Conservation (phyloP, 352 stramenopile species). For the Thraustochytrium sp. region DNA sequence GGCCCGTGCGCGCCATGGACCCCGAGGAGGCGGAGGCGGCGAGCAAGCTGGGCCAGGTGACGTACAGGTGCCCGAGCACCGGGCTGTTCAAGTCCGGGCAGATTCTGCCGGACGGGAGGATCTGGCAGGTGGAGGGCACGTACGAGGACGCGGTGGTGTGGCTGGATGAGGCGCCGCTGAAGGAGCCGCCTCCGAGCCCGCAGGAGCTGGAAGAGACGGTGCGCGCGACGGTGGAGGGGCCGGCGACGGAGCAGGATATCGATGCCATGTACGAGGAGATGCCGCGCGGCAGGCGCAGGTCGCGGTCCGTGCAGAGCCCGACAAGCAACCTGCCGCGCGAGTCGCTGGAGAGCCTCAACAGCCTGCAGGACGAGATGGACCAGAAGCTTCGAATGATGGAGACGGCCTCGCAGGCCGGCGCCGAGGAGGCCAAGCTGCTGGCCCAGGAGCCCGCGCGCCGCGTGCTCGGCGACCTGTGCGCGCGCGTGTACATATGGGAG, state of each 20-base stretch:
- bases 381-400: not conserved
- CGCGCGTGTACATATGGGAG: not conserved
- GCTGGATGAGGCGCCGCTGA: conserved; percentile 27
- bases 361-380: conserved; percentile 5
- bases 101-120: conserved; percentile 6
- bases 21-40: not conserved
- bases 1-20: no score
- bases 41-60: conserved; percentile 20
- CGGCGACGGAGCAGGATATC: not conserved
- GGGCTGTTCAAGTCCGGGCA: not conserved
- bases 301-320: conserved; percentile 15
- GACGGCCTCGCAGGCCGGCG: not conserved
- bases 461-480: not conserved
- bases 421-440: not conserved
- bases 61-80: not conserved
- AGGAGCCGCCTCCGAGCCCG: not conserved
- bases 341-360: conserved; percentile 25
- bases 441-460: not conserved
- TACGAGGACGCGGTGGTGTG: conserved; percentile 1
- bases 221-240: not conserved
- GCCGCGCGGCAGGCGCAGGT: not conserved
- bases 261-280: not conserved
- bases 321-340: not conserved
- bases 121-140: not conserved
- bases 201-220: not conserved